A percentile compares a stretch with the other conserved stretches of the same genome.
Evolutionary conservation across 371 early-diverging fungal genomes (phyloP).

Genomic region (Syncephalastrum contaminatum): DNA sequence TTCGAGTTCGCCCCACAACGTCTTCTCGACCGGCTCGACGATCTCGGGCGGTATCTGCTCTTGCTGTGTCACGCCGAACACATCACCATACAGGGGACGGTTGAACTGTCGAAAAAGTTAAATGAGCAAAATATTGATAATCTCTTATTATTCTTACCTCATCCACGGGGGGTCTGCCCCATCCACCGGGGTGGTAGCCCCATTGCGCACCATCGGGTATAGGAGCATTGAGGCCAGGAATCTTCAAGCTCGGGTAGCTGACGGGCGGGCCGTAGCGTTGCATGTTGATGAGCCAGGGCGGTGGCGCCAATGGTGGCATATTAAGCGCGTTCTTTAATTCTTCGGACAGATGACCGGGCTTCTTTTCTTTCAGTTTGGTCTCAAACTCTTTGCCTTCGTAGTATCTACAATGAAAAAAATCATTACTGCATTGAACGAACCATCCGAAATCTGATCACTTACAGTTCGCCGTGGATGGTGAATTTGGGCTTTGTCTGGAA

Average conservation of each 20-base stretch:
- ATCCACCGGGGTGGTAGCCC: conserved; percentile 98
- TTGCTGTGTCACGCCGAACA: conserved; percentile 74
- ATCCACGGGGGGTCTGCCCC: conserved; percentile 98
- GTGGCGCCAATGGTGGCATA: conserved; percentile 94
- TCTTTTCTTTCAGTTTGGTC: conserved; percentile 81
- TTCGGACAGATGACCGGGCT: conserved; percentile 89
- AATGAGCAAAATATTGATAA: neutral
- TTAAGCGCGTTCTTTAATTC: conserved; percentile 85
- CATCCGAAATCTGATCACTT: conserved; percentile 19
- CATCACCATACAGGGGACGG: conserved; percentile 95
- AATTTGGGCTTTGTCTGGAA: conserved; percentile 89
- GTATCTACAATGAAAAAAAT: conserved; percentile 57
- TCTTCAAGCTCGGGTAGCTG: conserved; percentile 87
- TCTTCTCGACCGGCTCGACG: conserved; percentile 70
- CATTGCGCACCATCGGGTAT: conserved; percentile 98
- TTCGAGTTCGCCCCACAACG: conserved; percentile 86
- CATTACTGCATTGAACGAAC: conserved; percentile 11
- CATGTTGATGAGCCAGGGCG: conserved; percentile 99
- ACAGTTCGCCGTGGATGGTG: conserved; percentile 87
- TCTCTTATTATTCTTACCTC: too few relatives aligned
- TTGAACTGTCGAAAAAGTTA: conserved; percentile 54
- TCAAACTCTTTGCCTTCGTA: conserved; percentile 98
- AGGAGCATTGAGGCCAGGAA: conserved; percentile 97
- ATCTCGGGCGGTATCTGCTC: conserved; percentile 31
- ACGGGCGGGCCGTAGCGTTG: conserved; percentile 98